phyloP scores from a whole-genome alignment of 2,329 filamentous ascomycete species.

The Massarina eburnea region DNA sequence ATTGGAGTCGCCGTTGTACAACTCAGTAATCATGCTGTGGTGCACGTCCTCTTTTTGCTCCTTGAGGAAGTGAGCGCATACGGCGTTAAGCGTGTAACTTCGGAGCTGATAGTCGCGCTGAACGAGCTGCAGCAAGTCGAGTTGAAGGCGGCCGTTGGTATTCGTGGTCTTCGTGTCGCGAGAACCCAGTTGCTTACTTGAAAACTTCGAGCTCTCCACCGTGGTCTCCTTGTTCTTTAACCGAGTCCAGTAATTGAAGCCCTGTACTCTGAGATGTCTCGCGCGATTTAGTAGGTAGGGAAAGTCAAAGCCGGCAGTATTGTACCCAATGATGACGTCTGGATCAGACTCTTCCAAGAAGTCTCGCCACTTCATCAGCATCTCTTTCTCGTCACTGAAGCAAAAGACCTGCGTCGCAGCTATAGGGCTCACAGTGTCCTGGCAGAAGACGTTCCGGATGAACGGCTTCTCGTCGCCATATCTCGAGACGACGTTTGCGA shows the following conservation, averaged over 20 bases:
- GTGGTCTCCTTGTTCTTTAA: slow-evolving; percentile 70
- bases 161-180: slow-evolving; percentile 93
- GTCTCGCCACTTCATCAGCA: slow-evolving; percentile 90
- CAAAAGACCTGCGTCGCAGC: slow-evolving; percentile 92
- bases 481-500: slow-evolving; percentile 90
- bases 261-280: slow-evolving; percentile 74
- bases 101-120: slow-evolving; percentile 92
- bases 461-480: slow-evolving; percentile 97
- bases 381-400: slow-evolving; percentile 77
- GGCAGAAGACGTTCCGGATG: slow-evolving; percentile 91
- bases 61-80: slow-evolving; percentile 89
- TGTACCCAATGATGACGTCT: slow-evolving; percentile 98
- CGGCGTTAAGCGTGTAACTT: slow-evolving; percentile 97
- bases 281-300: slow-evolving; percentile 91
- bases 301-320: slow-evolving; percentile 98
- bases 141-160: slow-evolving; percentile 87
- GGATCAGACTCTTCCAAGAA: slow-evolving; percentile 90
- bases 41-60: slow-evolving; percentile 99
- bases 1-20: slow-evolving; percentile 95
- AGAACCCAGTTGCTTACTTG: slow-evolving; percentile 97
- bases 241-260: slow-evolving; percentile 87
- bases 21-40: slow-evolving; percentile 97
- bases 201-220: slow-evolving; percentile 80
- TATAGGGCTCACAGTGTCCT: slow-evolving; percentile 89
- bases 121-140: slow-evolving; percentile 91